Evolutionary conservation across 2,329 filamentous ascomycete species (phyloP), one percentile per base, ranked within the genome.

Genomic region (Fusarium metavorans): DNA sequence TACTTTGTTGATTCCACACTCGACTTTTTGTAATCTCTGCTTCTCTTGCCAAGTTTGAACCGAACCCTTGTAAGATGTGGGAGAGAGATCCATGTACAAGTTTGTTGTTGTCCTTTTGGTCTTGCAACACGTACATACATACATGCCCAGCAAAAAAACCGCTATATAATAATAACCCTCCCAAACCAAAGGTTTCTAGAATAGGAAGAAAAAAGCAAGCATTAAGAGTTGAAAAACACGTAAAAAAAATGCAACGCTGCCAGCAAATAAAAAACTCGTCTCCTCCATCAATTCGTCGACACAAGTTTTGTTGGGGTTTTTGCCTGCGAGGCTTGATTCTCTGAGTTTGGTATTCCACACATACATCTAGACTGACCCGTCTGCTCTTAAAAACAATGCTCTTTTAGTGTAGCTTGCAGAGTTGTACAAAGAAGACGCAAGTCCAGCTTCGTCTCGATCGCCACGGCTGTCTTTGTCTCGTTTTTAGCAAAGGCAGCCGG

Each of bases 401-500:
- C 48, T 35, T 35, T 37, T n/a, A 20, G 27, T 30, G 27, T 20
- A 13, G 18, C 25, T 32, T 54, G 18, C 4, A 60, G 48, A 71
- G 58, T 67, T 78, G 69, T 75, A 76, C 63, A 73, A 66, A 27
- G 54, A 76, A 76, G 74, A 77, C 71, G 75, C 73, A 77, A 76
- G 72, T 61, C 75, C 74, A 77, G 73, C 77, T 79, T 68, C 75
- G 68, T 75, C 72, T 76, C 60, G 34, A 66, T 32, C 39, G 57
- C 32, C 65, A 43, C 39, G 32, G 37, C 27, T 57, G 30, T 60
- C 62, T 67, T 30, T 32, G 68, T 45, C 34, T 27, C 10, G 4
- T 20, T 41, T 43, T 41, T 5, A 48, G 23, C 43, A 27, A 39
- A 37, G 34, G 20, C 39, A 37, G 59, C 60, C 48, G n/a, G 35